Percentiles rank a stretch among this genome's conserved stretches.
phyloP scores from a whole-genome alignment of 169 alveolate genomes.

The Plasmodium relictum region DNA sequence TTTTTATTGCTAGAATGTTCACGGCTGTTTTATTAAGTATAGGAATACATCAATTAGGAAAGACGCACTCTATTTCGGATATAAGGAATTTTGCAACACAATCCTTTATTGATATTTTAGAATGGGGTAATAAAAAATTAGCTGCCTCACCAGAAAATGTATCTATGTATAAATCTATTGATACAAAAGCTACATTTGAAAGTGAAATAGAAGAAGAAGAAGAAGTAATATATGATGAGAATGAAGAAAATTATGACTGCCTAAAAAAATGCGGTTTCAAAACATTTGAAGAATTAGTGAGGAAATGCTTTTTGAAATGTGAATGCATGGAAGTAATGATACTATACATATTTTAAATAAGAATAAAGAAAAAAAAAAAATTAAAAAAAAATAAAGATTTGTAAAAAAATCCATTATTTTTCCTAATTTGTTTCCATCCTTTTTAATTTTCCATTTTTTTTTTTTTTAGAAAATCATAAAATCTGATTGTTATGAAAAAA shows the following conservation, averaged over 20 bases:
- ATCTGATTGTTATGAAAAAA: constrained; percentile 68
- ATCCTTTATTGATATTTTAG: constrained; percentile 89
- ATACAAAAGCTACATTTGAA: constrained; percentile 82
- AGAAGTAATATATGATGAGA: constrained; percentile 82
- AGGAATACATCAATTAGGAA: constrained; percentile 86
- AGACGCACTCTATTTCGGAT: constrained; percentile 88
- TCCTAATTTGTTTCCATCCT: neutral
- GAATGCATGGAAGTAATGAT: constrained; percentile 85
- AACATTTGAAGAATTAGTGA: constrained; percentile 81
- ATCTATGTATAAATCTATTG: constrained; percentile 81
- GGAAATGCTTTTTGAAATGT: constrained; percentile 83
- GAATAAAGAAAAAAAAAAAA: no score
- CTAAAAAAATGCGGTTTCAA: constrained; percentile 83
- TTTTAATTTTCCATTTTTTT: neutral
- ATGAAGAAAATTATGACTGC: constrained; percentile 84
- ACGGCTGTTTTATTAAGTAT: constrained; percentile 89
- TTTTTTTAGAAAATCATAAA: constrained; percentile 61
- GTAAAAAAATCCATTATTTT: neutral
- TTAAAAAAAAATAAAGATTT: neutral
- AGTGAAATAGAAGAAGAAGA: constrained; percentile 77
- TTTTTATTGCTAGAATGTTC: constrained; percentile 84
- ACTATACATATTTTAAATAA: neutral
- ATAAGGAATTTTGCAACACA: constrained; percentile 89
- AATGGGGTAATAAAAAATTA: constrained; percentile 90
- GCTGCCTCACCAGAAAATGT: constrained; percentile 80